A percentile compares a stretch with the other conserved stretches of the same genome.
These are phyloP conservation scores for Nannochloropsis gaditana DNA, from an alignment of 108 stramenopile genomes.

Conservation along the genomic window DNA sequence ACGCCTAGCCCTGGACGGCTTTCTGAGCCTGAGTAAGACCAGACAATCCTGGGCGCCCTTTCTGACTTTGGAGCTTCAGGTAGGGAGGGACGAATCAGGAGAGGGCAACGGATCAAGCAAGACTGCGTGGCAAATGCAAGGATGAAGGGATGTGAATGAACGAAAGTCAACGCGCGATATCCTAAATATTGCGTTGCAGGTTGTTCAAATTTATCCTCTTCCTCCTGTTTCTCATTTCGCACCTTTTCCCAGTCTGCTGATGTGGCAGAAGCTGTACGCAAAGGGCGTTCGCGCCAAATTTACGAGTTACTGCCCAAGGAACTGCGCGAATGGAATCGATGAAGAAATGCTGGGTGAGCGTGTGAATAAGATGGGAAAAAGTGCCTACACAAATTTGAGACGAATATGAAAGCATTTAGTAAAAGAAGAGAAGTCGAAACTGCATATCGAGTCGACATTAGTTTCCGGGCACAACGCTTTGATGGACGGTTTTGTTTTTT, in stretches of 20 bases:
- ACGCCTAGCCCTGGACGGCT: conserved; percentile 5
- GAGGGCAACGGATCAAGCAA: not conserved
- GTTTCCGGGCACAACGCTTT: too few relatives aligned
- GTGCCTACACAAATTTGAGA: too few relatives aligned
- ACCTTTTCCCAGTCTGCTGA: not conserved
- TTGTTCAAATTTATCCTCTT: too few relatives aligned
- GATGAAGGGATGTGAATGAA: too few relatives aligned
- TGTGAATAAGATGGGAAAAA: too few relatives aligned
- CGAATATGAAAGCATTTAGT: too few relatives aligned
- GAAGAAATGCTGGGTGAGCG: too few relatives aligned
- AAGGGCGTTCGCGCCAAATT: not conserved
- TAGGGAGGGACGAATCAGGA: conserved; percentile 5
- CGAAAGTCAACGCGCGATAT: too few relatives aligned
- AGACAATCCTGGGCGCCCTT: not conserved
- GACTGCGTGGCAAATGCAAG: not conserved
- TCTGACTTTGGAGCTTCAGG: not conserved
- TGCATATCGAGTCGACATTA: too few relatives aligned
- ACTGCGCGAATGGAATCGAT: not conserved
- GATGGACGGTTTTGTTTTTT: too few relatives aligned
- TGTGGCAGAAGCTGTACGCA: conserved; percentile 15
- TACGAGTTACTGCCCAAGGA: not conserved
- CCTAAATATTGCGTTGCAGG: too few relatives aligned
- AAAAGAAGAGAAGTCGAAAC: too few relatives aligned
- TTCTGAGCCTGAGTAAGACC: not conserved
- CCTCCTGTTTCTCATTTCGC: not conserved